These are phyloP conservation scores for Ambrosiella beaveri DNA, from an alignment of 2,329 filamentous ascomycete species.

Conservation along the genomic window DNA sequence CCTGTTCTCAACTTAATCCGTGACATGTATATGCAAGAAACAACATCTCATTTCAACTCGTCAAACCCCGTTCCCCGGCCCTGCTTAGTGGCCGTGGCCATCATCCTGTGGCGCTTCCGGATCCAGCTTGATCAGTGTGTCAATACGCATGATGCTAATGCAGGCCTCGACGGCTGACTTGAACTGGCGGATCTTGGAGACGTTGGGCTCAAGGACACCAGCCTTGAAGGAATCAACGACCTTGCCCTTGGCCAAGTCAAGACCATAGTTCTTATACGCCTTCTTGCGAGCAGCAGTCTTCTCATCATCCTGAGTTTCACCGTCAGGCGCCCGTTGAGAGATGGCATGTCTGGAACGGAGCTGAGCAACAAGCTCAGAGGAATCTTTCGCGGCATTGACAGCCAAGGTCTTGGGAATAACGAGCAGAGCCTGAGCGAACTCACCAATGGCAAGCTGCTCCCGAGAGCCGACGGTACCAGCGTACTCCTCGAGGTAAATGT, in stretches of 20 bases:
- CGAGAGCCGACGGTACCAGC: slow-evolving; percentile 91
- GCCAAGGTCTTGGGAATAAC: slow-evolving; percentile 92
- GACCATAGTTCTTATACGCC: slow-evolving; percentile 95
- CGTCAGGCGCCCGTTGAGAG: slow-evolving; percentile 78
- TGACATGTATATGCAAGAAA: neutral
- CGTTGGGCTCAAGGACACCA: slow-evolving; percentile 87
- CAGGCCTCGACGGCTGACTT: slow-evolving; percentile 98
- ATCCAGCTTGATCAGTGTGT: slow-evolving; percentile 96
- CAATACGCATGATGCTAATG: slow-evolving; percentile 98
- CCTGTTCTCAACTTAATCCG: neutral
- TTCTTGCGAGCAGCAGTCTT: slow-evolving; percentile 85
- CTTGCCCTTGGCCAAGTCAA: slow-evolving; percentile 77
- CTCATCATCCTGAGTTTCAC: slow-evolving; percentile 69
- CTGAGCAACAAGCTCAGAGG: slow-evolving; percentile 86
- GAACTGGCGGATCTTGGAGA: slow-evolving; percentile 95
- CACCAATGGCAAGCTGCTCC: slow-evolving; percentile 93
- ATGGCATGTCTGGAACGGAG: slow-evolving; percentile 86
- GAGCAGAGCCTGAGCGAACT: slow-evolving; percentile 89
- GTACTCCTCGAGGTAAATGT: slow-evolving; percentile 98
- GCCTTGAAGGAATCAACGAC: slow-evolving; percentile 88
- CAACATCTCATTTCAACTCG: neutral
- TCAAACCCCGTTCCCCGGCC: neutral
- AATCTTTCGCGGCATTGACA: slow-evolving; percentile 92
- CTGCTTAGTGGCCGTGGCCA: slow-evolving; percentile 60
- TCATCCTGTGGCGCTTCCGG: slow-evolving; percentile 67